These are phyloP conservation scores for Stropharia rugosoannulata DNA, from an alignment of 768 basidiomycete species.

Conservation along the genomic window DNA sequence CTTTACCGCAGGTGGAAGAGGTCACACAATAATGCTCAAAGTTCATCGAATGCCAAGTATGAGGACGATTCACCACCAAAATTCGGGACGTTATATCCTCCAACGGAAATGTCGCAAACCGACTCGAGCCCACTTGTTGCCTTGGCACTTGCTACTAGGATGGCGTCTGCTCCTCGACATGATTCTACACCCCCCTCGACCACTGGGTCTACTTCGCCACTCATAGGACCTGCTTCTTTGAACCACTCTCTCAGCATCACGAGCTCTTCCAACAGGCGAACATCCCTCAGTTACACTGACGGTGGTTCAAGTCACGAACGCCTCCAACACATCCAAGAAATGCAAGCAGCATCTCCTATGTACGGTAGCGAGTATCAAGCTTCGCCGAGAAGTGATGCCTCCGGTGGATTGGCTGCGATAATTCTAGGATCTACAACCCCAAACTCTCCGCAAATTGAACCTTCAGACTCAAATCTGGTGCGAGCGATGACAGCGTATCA, in stretches of 20 bases:
- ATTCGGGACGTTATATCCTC: not conserved
- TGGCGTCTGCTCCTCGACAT: conserved; percentile 9
- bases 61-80: conserved; percentile 4
- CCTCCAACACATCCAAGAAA: conserved; percentile 12
- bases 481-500: conserved; percentile 21
- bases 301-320: conserved; percentile 10
- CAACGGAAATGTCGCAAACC: conserved; percentile 20
- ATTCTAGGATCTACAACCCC: not conserved
- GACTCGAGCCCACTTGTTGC: conserved; percentile 17
- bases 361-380: not conserved
- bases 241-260: conserved; percentile 8
- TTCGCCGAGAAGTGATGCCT: not conserved
- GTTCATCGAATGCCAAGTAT: conserved; percentile 10
- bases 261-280: conserved; percentile 15
- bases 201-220: conserved; percentile 11
- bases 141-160: conserved; percentile 12
- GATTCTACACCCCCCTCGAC: not conserved
- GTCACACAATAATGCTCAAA: conserved; percentile 18
- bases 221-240: conserved; percentile 11
- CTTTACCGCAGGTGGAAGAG: conserved; percentile 18
- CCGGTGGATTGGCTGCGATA: conserved; percentile 2
- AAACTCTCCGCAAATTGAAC: conserved; percentile 1
- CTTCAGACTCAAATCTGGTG: conserved; percentile 14
- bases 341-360: conserved; percentile 6
- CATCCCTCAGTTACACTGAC: conserved; percentile 13